Percentiles rank a stretch among this genome's conserved stretches.
Evolutionary conservation across 495 filamentous ascomycete species (phyloP).

Genomic region (Penicillium herquei): DNA sequence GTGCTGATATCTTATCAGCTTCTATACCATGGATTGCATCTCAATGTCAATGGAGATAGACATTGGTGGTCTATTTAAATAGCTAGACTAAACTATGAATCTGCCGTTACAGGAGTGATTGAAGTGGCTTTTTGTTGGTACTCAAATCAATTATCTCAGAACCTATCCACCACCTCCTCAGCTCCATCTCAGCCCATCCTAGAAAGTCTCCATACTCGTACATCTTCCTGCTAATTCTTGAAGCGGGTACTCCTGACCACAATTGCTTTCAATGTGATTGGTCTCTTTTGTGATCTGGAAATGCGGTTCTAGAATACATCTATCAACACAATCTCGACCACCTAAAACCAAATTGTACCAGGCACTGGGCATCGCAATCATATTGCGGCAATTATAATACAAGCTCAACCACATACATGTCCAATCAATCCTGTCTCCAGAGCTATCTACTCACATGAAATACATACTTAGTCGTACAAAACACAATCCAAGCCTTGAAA

Average conservation of each 20-base stretch:
- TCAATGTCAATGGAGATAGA: too few relatives aligned
- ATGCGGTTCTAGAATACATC: not conserved
- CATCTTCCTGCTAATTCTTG: too few relatives aligned
- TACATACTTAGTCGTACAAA: not conserved
- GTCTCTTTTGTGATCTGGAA: not conserved
- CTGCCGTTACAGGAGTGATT: too few relatives aligned
- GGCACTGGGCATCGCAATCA: not conserved
- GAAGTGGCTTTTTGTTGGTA: too few relatives aligned
- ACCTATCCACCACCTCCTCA: not conserved
- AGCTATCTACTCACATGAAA: too few relatives aligned
- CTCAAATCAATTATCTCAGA: not conserved
- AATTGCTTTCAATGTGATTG: not conserved
- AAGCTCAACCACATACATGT: not conserved
- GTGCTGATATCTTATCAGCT: slow-evolving; percentile 14
- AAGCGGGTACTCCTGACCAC: not conserved
- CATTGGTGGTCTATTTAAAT: not conserved
- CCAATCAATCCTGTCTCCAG: too few relatives aligned
- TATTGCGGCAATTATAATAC: slow-evolving; percentile 10
- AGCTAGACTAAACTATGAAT: too few relatives aligned
- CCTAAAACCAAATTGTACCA: not conserved
- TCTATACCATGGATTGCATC: not conserved
- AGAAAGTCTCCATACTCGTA: not conserved
- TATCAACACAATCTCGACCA: not conserved
- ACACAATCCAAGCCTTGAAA: not conserved
- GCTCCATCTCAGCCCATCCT: not conserved